Evolutionary conservation across 73 alveolate species (phyloP), one percentile per base, ranked within the genome.

Genomic region (Paramecium sexaurelia): DNA sequence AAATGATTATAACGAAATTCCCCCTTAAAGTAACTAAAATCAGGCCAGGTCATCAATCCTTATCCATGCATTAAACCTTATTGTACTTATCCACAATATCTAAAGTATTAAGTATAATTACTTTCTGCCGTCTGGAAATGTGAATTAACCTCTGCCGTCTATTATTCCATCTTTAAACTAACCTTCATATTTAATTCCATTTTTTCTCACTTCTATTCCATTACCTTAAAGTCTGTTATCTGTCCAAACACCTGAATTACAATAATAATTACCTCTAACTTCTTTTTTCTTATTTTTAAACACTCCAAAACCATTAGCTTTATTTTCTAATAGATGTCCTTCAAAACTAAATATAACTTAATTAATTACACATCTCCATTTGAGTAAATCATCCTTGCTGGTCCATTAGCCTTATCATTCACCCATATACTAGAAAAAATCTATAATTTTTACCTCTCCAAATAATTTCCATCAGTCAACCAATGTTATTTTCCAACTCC

Each of bases 151-250:
- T 78, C 55, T 78, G 17, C 90, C 90, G 17, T 78, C 69, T 8
- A 78, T 78, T 6, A 78, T 41, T 26, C 90, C 90, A 78, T 47
- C 8, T 41, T 20, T 39, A 17, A 40, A 78, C 8, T 17, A 29
- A 10, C 90, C 90, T 78, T 78, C 90, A 78, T 78, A 78, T 78
- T 41, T 78, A 22, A 45, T 39, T 41, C 90, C 90, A 45, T 36
- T 39, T 78, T 39, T 45, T 41, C 90, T 39, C 0, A 78, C 19
- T 94, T 86, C 97, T 93, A 41, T 86, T 84, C 92, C 94, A 84
- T 92, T 85, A 73, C 56, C 97, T 95, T 39, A 83, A 29, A 71
- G 73, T 55, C 87, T 94, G 87, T 87, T 85, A 88, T 17, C 97
- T 8, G 41, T 20, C 90, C 90, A 78, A 33, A 0, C 7, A 8